Evolutionary conservation across 495 filamentous ascomycete species (phyloP).

Genomic region (Annulohypoxylon stygium): DNA sequence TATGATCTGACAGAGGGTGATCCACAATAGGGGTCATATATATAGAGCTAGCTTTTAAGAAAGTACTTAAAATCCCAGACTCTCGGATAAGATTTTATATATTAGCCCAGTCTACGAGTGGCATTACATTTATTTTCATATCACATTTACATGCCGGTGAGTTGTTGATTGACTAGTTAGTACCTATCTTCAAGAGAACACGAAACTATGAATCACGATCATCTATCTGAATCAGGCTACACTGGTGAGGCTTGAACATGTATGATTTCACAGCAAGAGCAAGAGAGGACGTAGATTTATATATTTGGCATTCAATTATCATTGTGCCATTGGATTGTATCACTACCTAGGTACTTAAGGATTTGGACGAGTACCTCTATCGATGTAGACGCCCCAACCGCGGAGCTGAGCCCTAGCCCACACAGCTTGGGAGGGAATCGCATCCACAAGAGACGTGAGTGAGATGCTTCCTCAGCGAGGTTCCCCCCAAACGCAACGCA

Average conservation of each 20-base stretch:
- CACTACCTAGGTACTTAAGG: conserved; percentile 52
- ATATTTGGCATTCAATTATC: conserved; percentile 32
- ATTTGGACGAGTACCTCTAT: conserved; percentile 31
- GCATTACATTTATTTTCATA: too few species aligned
- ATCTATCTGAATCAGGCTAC: not conserved
- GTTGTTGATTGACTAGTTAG: not conserved
- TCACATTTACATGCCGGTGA: not conserved
- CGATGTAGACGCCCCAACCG: conserved; percentile 23
- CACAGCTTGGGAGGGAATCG: conserved; percentile 37
- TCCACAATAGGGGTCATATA: too few species aligned
- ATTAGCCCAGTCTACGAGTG: too few species aligned
- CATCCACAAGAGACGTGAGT: conserved; percentile 54
- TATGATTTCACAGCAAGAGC: conserved; percentile 2
- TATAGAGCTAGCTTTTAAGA: too few species aligned
- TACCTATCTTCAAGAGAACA: not conserved
- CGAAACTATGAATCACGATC: not conserved
- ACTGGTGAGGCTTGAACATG: not conserved
- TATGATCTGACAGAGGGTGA: not conserved
- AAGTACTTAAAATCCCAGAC: too few species aligned
- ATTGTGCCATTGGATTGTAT: conserved; percentile 49
- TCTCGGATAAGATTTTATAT: too few species aligned
- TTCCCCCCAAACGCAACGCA: conserved; percentile 48
- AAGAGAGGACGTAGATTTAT: not conserved
- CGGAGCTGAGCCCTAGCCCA: conserved; percentile 40
- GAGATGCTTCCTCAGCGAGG: conserved; percentile 45